Percentiles rank a stretch among this genome's conserved stretches.
Evolutionary conservation across 257 asterid genomes (phyloP).

Genomic region (Linderniella brevidens): DNA sequence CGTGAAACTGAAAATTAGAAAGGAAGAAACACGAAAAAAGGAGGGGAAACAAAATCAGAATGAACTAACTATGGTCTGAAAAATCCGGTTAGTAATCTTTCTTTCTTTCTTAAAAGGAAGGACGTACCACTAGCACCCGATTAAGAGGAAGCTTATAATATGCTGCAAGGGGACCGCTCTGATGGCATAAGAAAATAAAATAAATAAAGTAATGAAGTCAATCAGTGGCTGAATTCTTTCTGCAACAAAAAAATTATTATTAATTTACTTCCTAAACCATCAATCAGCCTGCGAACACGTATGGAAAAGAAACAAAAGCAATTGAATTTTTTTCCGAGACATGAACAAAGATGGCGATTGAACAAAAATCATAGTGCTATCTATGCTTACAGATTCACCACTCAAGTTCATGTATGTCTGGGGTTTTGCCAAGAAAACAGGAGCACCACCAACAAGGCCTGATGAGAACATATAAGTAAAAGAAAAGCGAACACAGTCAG

Average conservation of each 20-base stretch:
- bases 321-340: no score
- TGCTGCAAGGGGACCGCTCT: constrained; percentile 95
- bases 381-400: constrained; percentile 74
- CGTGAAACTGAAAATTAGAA: constrained; percentile 46
- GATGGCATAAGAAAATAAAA: constrained; percentile 12
- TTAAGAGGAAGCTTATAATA: constrained; percentile 93
- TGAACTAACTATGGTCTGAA: neutral
- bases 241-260: no score
- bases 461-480: constrained; percentile 11
- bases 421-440: constrained; percentile 83
- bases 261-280: no score
- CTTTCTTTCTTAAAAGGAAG: no score
- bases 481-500: constrained; percentile 1
- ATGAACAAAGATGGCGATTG: neutral
- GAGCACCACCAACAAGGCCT: constrained; percentile 60
- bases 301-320: no score
- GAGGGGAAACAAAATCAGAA: constrained; percentile 4
- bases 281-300: neutral
- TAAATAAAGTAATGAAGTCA: neutral
- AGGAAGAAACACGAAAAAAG: no score
- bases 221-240: no score
- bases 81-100: neutral
- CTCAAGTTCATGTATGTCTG: constrained; percentile 87
- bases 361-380: neutral
- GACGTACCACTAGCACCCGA: constrained; percentile 67